Evolutionary conservation across 352 stramenopile species (phyloP).

Genomic region (Pythium brassicae): DNA sequence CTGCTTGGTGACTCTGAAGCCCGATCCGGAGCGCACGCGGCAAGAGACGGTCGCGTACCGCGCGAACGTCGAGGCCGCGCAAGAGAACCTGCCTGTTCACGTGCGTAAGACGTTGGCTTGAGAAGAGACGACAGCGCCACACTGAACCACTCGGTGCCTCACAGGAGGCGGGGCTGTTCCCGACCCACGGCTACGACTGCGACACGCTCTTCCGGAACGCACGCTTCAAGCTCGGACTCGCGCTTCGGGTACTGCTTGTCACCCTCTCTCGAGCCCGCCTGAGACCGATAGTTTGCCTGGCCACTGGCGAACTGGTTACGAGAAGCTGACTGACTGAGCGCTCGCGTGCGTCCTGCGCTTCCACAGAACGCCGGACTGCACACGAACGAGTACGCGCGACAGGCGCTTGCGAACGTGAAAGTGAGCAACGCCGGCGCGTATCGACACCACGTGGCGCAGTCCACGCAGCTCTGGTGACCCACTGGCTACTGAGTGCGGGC

Average conservation of each 20-base stretch:
- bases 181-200: slow-evolving; percentile 68
- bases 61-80: slow-evolving; percentile 55
- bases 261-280: too few relatives aligned
- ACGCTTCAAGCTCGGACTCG: slow-evolving; percentile 74
- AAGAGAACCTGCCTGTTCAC: slow-evolving; percentile 50
- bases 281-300: not conserved
- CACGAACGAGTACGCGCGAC: slow-evolving; percentile 56
- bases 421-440: slow-evolving; percentile 69
- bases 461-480: slow-evolving; percentile 68
- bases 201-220: slow-evolving; percentile 79
- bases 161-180: slow-evolving; percentile 69
- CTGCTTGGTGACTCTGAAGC: slow-evolving; percentile 19
- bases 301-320: not conserved
- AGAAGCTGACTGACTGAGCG: too few relatives aligned
- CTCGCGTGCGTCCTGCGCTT: too few relatives aligned
- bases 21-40: slow-evolving; percentile 55
- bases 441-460: slow-evolving; percentile 45
- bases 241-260: slow-evolving; percentile 35
- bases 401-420: slow-evolving; percentile 65
- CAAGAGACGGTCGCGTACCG: slow-evolving; percentile 69
- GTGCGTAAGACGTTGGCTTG: slow-evolving; percentile 14
- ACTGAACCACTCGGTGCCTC: not conserved
- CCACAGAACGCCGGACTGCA: slow-evolving; percentile 55
- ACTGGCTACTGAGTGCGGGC: too few relatives aligned
- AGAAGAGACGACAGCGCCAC: not conserved